Conservation (phyloP, 2,329 filamentous ascomycete species). For the Colletotrichum agaves region DNA sequence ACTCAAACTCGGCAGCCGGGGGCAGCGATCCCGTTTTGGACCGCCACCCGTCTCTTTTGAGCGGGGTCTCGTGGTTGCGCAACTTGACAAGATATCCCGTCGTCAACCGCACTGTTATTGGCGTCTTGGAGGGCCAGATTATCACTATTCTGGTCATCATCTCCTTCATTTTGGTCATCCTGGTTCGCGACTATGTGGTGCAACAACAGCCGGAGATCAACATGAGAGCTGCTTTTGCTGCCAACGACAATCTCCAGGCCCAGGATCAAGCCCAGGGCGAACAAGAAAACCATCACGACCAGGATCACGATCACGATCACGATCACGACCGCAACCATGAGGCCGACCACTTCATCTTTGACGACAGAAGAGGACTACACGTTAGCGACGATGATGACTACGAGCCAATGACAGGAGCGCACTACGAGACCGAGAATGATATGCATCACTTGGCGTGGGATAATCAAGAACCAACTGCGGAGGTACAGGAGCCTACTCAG, state of each 20-base stretch:
- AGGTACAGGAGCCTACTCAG: background rate
- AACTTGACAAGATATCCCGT: conserved; percentile 75
- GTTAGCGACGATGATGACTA: conserved; percentile 24
- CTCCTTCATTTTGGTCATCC: conserved; percentile 94
- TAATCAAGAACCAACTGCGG: conserved; percentile 9
- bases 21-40: conserved; percentile 35
- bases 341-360: conserved; percentile 1
- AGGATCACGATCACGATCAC: conserved; percentile 26
- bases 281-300: conserved; percentile 9
- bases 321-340: conserved; percentile 32
- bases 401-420: conserved; percentile 11
- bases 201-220: conserved; percentile 96
- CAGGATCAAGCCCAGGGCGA: conserved; percentile 20
- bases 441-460: conserved; percentile 17
- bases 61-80: conserved; percentile 66
- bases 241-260: conserved; percentile 24
- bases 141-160: conserved; percentile 93
- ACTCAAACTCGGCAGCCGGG: conserved; percentile 15
- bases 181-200: conserved; percentile 97
- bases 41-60: conserved; percentile 59
- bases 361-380: background rate
- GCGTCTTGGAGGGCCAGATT: conserved; percentile 89
- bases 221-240: conserved; percentile 71
- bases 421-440: conserved; percentile 8
- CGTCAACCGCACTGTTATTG: conserved; percentile 82